These are phyloP conservation scores for Auxenochlorella pyrenoidosa DNA, from an alignment of 139 green algal species.

Conservation along the genomic window DNA sequence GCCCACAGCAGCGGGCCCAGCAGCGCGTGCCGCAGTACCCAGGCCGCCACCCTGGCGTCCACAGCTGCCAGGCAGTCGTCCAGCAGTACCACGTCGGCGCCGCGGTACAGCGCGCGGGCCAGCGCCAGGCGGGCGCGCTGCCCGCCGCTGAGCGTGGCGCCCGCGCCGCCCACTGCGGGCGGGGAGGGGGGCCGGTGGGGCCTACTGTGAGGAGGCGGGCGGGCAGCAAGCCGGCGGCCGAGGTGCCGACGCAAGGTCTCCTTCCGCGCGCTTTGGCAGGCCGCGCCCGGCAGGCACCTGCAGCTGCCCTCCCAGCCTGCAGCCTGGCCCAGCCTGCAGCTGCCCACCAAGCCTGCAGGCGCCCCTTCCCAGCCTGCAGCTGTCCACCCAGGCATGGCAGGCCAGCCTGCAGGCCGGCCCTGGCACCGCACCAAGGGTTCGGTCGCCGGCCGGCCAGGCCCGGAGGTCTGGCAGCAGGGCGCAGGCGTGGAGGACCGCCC, in stretches of 20 bases:
- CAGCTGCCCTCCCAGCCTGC: no score
- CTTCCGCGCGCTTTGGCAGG: no score
- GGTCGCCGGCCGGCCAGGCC: conserved; percentile 62
- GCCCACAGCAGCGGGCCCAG: conserved; percentile 45
- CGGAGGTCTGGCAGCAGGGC: conserved; percentile 69
- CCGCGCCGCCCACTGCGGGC: conserved; percentile 62
- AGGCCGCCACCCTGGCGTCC: conserved; percentile 61
- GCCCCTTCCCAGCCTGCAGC: no score
- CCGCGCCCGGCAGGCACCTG: no score
- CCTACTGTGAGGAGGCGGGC: no score
- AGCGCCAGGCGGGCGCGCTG: conserved; percentile 66
- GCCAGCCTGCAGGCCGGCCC: neutral
- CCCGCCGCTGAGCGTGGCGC: conserved; percentile 60
- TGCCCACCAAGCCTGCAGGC: no score
- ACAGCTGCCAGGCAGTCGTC: conserved; percentile 79
- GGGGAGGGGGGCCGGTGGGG: neutral
- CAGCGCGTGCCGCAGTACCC: conserved; percentile 56
- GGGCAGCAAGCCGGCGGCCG: no score
- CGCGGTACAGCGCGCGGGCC: conserved; percentile 75
- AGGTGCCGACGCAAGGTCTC: no score
- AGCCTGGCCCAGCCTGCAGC: no score
- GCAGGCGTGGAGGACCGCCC: conserved; percentile 67
- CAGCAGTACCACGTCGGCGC: conserved; percentile 53
- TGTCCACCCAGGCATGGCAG: neutral
- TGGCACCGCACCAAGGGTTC: conserved; percentile 52